phyloP scores from a whole-genome alignment of 345 rosid genomes.

The Salix dunnii region DNA sequence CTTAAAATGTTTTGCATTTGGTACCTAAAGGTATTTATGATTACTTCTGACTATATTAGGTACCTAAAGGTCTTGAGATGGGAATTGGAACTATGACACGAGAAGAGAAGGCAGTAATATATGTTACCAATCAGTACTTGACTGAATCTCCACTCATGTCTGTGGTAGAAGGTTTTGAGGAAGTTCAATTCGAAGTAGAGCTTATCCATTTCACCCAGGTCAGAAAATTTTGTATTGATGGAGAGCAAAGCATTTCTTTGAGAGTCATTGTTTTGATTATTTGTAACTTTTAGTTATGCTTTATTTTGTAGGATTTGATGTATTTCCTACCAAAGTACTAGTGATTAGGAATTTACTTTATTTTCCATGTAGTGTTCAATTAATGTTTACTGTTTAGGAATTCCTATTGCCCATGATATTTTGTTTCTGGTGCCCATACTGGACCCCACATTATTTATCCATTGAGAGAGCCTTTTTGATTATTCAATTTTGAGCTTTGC shows the following conservation, averaged over 20 bases:
- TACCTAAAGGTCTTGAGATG: constrained; percentile 95
- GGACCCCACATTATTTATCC: no score
- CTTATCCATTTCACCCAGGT: constrained; percentile 93
- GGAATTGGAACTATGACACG: constrained; percentile 92
- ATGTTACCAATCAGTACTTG: constrained; percentile 68
- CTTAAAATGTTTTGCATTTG: not conserved
- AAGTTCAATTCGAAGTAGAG: constrained; percentile 90
- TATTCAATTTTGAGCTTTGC: no score
- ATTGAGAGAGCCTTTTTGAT: no score
- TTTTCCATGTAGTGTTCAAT: no score
- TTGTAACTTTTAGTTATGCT: no score
- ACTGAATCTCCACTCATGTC: constrained; percentile 67
- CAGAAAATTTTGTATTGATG: not conserved
- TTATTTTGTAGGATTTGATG: no score
- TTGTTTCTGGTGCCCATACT: no score
- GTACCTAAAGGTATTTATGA: not conserved
- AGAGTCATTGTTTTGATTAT: no score
- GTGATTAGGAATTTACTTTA: no score
- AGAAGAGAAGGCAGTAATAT: constrained; percentile 82
- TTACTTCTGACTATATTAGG: constrained; percentile 43
- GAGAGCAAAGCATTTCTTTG: not conserved
- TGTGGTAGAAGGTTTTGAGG: constrained; percentile 58
- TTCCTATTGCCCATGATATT: no score
- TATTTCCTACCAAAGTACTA: no score
- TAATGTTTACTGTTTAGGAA: no score